These are phyloP conservation scores for Thraustochytrium sp. DNA, from an alignment of 352 stramenopile genomes.

Conservation along the genomic window DNA sequence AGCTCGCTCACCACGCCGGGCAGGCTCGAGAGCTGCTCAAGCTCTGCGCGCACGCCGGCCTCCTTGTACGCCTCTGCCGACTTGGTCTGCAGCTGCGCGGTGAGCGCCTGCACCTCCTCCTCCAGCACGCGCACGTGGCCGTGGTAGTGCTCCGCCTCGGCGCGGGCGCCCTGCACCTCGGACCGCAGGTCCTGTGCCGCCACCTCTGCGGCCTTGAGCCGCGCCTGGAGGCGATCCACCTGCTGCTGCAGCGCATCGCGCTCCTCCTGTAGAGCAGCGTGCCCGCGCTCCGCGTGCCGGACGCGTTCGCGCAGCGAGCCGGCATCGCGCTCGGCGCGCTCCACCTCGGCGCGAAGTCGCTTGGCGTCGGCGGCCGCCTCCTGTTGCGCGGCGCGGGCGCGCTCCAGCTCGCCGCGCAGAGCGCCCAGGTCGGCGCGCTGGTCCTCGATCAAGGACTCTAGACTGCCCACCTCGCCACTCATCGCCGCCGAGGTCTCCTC, in stretches of 20 bases:
- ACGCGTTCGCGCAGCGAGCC: background rate
- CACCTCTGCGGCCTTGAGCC: background rate
- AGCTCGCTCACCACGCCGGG: conserved; percentile 9
- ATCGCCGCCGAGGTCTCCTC: conserved; percentile 9
- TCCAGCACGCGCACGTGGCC: conserved; percentile 13
- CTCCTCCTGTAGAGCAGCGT: conserved; percentile 25
- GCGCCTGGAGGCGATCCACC: background rate
- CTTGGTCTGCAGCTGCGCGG: background rate
- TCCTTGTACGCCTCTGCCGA: background rate
- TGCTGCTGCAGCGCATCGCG: conserved; percentile 20
- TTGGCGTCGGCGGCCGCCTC: background rate
- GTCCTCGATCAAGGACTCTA: background rate
- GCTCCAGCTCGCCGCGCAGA: background rate
- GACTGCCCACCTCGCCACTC: background rate
- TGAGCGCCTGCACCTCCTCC: conserved; percentile 21
- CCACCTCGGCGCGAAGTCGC: background rate
- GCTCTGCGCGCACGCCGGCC: conserved; percentile 21
- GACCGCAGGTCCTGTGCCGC: background rate
- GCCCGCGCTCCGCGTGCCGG: background rate
- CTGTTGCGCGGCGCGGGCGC: background rate
- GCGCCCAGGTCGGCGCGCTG: conserved; percentile 6
- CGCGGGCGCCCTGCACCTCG: conserved; percentile 21
- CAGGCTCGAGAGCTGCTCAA: background rate
- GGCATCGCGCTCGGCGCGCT: background rate
- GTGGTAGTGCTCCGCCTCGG: background rate